phyloP scores from a whole-genome alignment of 306 rosid genomes.

The Lithocarpus polystachyus region DNA sequence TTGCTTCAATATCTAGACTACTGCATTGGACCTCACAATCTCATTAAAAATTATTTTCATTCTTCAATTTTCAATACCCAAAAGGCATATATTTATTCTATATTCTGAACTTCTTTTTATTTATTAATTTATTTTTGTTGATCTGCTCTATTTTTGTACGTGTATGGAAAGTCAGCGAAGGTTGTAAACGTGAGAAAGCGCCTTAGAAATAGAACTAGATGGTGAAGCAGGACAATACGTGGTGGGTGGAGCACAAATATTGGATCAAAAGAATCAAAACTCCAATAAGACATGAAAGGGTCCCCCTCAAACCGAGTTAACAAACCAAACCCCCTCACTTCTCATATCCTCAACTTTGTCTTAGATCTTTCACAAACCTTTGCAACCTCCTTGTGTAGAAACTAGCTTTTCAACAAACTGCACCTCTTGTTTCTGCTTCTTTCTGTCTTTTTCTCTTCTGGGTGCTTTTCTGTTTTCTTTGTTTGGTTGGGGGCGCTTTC shows the following conservation, averaged over 20 bases:
- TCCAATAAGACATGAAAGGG: slow-evolving; percentile 8
- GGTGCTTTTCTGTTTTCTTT: not conserved
- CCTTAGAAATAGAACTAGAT: not conserved
- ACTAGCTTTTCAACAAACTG: not conserved
- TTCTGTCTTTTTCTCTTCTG: not conserved
- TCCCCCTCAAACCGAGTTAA: slow-evolving; percentile 16
- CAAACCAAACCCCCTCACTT: not conserved
- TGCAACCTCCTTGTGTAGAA: slow-evolving; percentile 1
- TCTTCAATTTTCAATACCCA: too few relatives aligned
- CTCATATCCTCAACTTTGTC: slow-evolving; percentile 18
- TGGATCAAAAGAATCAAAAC: slow-evolving; percentile 18
- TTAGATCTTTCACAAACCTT: not conserved
- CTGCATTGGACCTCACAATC: too few relatives aligned
- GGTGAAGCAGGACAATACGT: slow-evolving; percentile 34
- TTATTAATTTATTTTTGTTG: not conserved
- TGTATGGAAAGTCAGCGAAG: slow-evolving; percentile 12
- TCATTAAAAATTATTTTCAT: too few relatives aligned
- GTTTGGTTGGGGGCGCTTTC: not conserved
- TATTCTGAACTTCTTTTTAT: too few relatives aligned
- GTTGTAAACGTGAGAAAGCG: not conserved
- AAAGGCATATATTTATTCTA: too few relatives aligned
- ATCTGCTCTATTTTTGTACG: too few relatives aligned
- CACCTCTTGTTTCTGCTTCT: not conserved
- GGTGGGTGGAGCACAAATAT: slow-evolving; percentile 60
- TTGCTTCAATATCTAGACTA: too few relatives aligned